Evolutionary conservation across 202 grass and related monocot species (phyloP).

Genomic region (Tripidium arundinaceum): DNA sequence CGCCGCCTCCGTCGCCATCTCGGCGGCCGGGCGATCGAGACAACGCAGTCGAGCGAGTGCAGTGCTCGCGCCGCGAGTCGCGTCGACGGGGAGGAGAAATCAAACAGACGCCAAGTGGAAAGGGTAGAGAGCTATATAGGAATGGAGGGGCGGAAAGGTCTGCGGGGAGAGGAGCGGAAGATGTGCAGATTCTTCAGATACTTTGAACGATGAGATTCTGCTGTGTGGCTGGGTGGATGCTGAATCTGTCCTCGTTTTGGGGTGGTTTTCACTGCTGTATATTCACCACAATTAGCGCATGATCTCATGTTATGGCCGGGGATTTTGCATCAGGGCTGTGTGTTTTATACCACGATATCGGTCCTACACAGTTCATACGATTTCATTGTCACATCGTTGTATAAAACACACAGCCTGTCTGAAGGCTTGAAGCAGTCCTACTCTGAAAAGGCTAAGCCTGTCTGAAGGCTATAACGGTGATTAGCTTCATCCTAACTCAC

Average conservation of each 20-base stretch:
- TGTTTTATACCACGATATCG: too few species aligned
- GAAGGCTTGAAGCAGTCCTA: neutral
- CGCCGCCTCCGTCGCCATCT: slow-evolving; percentile 49
- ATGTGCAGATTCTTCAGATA: slow-evolving; percentile 20
- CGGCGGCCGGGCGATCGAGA: neutral
- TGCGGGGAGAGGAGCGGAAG: neutral
- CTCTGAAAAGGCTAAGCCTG: neutral
- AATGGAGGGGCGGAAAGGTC: slow-evolving; percentile 21
- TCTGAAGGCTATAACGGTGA: neutral
- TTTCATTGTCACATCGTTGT: too few species aligned
- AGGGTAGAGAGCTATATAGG: neutral
- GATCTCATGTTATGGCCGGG: neutral
- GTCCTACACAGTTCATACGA: too few species aligned
- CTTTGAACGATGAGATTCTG: slow-evolving; percentile 18
- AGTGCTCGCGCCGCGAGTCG: neutral
- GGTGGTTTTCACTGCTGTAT: neutral
- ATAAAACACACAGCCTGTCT: too few species aligned
- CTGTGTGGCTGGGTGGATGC: slow-evolving; percentile 25
- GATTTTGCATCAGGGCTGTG: neutral
- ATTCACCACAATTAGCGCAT: neutral
- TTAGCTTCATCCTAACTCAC: neutral
- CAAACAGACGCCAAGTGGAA: slow-evolving; percentile 11
- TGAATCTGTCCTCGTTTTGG: slow-evolving; percentile 26
- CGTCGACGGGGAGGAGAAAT: neutral
- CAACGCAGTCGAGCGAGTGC: neutral